Evolutionary conservation across 2,329 filamentous ascomycete genomes (phyloP).

Genomic region (Scedosporium apiospermum): DNA sequence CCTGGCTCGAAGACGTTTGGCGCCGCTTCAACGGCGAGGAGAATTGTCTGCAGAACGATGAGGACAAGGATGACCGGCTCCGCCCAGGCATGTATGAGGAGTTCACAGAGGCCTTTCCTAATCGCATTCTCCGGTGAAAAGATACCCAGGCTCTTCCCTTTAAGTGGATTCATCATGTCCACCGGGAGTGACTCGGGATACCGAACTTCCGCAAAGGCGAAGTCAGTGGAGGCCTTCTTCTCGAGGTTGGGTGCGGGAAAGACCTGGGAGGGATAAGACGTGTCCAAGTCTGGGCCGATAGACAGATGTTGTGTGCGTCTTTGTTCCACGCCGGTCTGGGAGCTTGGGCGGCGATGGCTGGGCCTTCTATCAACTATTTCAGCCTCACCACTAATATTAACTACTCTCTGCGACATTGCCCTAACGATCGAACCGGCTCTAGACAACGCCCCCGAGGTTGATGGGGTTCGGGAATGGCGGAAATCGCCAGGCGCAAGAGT

Average conservation of each 20-base stretch:
- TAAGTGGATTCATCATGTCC: constrained; percentile 59
- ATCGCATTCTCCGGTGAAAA: constrained; percentile 72
- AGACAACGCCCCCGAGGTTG: constrained; percentile 53
- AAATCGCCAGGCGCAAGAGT: constrained; percentile 42
- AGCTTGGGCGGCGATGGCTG: constrained; percentile 50
- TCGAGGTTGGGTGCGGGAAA: constrained; percentile 29
- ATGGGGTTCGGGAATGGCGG: constrained; percentile 52
- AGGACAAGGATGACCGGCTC: constrained; percentile 80
- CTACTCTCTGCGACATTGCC: constrained; percentile 91
- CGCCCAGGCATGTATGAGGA: constrained; percentile 76
- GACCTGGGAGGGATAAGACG: constrained; percentile 41
- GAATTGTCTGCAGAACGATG: constrained; percentile 77
- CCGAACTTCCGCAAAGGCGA: constrained; percentile 17
- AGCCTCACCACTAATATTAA: constrained; percentile 91
- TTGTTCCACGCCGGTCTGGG: constrained; percentile 40
- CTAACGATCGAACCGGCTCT: constrained; percentile 68
- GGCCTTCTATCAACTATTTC: constrained; percentile 69
- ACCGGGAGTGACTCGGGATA: constrained; percentile 9
- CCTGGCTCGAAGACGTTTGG: constrained; percentile 57
- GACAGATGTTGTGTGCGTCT: constrained; percentile 26
- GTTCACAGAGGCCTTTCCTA: constrained; percentile 65
- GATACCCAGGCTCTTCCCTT: constrained; percentile 76
- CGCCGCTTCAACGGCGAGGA: constrained; percentile 78
- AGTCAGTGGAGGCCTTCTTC: constrained; percentile 28
- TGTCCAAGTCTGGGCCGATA: constrained; percentile 23